Conservation (phyloP, 768 basidiomycete genomes). For the Cyclocybe aegerita region DNA sequence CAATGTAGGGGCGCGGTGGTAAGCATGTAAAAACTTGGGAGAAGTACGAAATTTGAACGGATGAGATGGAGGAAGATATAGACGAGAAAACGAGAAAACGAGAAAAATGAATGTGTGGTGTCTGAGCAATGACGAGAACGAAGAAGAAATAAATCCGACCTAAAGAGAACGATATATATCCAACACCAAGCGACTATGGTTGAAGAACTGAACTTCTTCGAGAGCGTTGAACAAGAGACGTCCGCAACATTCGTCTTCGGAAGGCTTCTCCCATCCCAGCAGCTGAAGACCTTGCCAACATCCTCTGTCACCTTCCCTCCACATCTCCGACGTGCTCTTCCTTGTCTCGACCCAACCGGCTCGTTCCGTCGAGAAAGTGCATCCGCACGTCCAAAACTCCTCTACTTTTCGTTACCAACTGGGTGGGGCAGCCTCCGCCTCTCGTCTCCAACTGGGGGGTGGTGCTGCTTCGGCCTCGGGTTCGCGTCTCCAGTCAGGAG, state of each 20-base stretch:
- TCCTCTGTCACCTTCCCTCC: too few relatives aligned
- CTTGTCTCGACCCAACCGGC: too few relatives aligned
- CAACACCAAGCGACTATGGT: too few relatives aligned
- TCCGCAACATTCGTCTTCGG: background rate
- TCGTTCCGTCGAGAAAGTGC: too few relatives aligned
- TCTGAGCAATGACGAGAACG: background rate
- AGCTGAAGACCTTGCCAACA: too few relatives aligned
- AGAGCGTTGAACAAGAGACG: background rate
- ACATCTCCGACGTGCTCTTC: too few relatives aligned
- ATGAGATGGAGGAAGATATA: background rate
- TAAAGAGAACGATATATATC: conserved; percentile 3
- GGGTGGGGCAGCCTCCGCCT: background rate
- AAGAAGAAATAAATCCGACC: background rate
- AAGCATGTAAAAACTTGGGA: background rate
- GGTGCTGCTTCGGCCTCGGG: background rate
- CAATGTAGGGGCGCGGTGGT: background rate
- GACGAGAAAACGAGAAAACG: background rate
- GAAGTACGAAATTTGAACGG: conserved; percentile 1
- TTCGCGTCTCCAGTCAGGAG: conserved; percentile 1
- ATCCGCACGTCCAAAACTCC: background rate
- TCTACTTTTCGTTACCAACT: conserved; percentile 1
- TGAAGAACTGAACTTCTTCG: background rate
- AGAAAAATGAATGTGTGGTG: conserved; percentile 2
- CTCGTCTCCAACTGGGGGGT: background rate
- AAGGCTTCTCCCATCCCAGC: too few relatives aligned